phyloP scores from a whole-genome alignment of 1,284 basidiomycete genomes.

The Naganishia liquefaciens region DNA sequence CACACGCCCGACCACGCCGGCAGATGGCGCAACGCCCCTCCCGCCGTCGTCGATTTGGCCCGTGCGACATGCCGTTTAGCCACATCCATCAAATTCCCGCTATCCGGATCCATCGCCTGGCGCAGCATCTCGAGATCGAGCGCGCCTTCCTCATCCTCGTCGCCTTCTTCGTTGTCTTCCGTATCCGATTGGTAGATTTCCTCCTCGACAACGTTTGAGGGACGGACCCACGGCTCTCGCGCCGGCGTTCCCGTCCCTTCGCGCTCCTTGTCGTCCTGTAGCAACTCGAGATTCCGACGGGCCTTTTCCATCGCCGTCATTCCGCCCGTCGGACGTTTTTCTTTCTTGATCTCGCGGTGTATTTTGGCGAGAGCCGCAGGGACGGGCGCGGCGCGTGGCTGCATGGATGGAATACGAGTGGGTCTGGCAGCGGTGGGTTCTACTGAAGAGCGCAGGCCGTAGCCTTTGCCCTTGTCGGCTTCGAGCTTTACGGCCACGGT shows the following conservation, averaged over 20 bases:
- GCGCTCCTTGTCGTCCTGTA: slow-evolving; percentile 13
- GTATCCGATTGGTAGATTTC: not conserved
- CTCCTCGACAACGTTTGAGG: not conserved
- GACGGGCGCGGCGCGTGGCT: not conserved
- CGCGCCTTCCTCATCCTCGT: not conserved
- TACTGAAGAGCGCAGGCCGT: slow-evolving; percentile 3
- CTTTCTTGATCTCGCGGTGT: slow-evolving; percentile 18
- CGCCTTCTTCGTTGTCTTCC: not conserved
- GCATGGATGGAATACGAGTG: not conserved
- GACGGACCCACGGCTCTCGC: not conserved
- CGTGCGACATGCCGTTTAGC: not conserved
- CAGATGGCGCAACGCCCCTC: not conserved
- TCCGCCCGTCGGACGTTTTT: slow-evolving; percentile 2
- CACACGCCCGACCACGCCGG: slow-evolving; percentile 19
- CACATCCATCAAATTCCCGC: not conserved
- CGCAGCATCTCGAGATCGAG: not conserved
- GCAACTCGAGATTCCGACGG: not conserved
- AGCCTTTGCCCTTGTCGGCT: not conserved
- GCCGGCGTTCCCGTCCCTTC: not conserved
- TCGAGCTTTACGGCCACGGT: slow-evolving; percentile 5
- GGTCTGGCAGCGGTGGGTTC: not conserved
- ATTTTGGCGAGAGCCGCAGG: slow-evolving; percentile 10
- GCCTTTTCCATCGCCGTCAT: slow-evolving; percentile 15
- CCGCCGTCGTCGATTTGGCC: not conserved
- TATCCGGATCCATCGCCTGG: not conserved